Conservation (phyloP, 2,329 filamentous ascomycete species). For the Teratosphaeria pseudoeucalypti region DNA sequence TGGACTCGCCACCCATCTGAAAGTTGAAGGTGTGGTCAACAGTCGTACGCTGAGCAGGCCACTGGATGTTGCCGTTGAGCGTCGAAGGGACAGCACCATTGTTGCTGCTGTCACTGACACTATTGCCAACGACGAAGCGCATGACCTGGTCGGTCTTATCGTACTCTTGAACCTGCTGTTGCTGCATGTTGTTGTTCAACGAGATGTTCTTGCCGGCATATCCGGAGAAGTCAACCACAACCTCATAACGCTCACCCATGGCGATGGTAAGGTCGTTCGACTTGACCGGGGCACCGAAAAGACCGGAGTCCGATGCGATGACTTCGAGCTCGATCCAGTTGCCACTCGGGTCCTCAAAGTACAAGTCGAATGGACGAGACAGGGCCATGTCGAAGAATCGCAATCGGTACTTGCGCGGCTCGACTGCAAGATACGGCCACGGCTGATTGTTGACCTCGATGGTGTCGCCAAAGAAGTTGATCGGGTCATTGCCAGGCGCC, state of each 20-base stretch:
- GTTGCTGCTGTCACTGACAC: constrained; percentile 28
- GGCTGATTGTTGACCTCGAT: constrained; percentile 51
- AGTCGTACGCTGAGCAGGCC: constrained; percentile 25
- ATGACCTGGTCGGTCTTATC: constrained; percentile 43
- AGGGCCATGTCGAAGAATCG: constrained; percentile 44
- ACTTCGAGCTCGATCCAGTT: constrained; percentile 40
- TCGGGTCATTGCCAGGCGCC: constrained; percentile 32
- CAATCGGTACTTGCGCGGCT: constrained; percentile 51
- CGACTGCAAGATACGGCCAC: constrained; percentile 49
- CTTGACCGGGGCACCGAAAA: constrained; percentile 37
- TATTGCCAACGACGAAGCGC: constrained; percentile 40
- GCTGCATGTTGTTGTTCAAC: constrained; percentile 16
- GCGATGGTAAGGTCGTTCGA: constrained; percentile 36
- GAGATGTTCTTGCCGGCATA: constrained; percentile 38
- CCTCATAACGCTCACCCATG: constrained; percentile 49
- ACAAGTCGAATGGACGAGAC: constrained; percentile 39
- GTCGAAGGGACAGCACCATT: constrained; percentile 31
- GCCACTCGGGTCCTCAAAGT: constrained; percentile 31
- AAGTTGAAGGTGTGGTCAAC: constrained; percentile 39
- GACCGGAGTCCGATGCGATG: constrained; percentile 45
- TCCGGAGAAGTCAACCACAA: constrained; percentile 46
- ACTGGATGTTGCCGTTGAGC: constrained; percentile 18
- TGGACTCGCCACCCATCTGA: constrained; percentile 29
- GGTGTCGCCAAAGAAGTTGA: constrained; percentile 46
- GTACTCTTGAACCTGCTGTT: constrained; percentile 37